Percentiles rank a stretch among this genome's conserved stretches.
Conservation (phyloP, 805 yeast species). For the Starmera amethionina region DNA sequence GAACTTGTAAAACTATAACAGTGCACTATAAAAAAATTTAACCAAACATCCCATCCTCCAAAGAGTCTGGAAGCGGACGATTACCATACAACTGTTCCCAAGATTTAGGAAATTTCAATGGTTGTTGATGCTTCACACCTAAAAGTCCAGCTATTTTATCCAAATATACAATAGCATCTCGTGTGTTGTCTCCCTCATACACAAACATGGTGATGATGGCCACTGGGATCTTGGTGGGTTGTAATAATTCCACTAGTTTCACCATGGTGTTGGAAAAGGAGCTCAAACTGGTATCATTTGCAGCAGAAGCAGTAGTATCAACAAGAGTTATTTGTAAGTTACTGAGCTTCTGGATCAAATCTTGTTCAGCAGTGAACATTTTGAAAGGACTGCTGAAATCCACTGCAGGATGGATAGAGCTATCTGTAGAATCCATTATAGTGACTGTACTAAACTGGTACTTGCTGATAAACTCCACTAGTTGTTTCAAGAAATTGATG, state of each 20-base stretch:
- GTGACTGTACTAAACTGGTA: constrained; percentile 35
- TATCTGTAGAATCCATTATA: constrained; percentile 65
- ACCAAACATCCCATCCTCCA: constrained; percentile 72
- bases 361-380: constrained; percentile 7
- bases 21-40: constrained; percentile 13
- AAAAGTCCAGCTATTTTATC: constrained; percentile 22
- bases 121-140: constrained; percentile 8
- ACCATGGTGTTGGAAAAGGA: too few relatives aligned
- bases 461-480: constrained; percentile 39
- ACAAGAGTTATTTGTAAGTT: too few relatives aligned
- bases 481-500: constrained; percentile 37
- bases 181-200: constrained; percentile 84
- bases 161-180: constrained; percentile 55
- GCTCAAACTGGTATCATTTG: too few relatives aligned
- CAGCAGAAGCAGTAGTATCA: too few relatives aligned
- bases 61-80: constrained; percentile 51
- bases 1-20: too few relatives aligned
- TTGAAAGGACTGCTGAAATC: constrained; percentile 8
- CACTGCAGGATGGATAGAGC: constrained; percentile 31
- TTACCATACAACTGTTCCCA: constrained; percentile 86
- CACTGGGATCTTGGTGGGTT: too few relatives aligned
- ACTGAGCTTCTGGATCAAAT: too few relatives aligned
- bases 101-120: constrained; percentile 54
- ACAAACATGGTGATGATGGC: constrained; percentile 44
- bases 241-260: too few relatives aligned